Evolutionary conservation across 495 filamentous ascomycete species (phyloP).

Genomic region (Xylaria venustula): DNA sequence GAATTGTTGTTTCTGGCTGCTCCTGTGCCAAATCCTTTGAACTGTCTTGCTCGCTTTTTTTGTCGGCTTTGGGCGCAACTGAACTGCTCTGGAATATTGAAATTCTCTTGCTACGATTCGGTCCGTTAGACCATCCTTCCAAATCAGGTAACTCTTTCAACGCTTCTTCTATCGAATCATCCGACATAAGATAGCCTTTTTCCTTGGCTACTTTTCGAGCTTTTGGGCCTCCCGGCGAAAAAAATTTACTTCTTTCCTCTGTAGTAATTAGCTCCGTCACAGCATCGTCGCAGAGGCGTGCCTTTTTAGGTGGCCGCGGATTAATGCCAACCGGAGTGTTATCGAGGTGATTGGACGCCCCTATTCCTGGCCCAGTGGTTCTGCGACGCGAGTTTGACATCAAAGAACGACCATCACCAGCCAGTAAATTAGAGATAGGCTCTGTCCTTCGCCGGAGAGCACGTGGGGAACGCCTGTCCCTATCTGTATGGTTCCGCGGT

Average conservation of each 20-base stretch:
- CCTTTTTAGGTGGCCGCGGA: constrained; percentile 47
- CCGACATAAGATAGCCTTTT: constrained; percentile 40
- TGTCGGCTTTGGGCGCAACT: constrained; percentile 13
- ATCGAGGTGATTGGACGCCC: constrained; percentile 18
- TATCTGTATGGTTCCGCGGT: constrained; percentile 24
- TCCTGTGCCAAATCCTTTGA: neutral
- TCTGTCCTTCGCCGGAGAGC: constrained; percentile 39
- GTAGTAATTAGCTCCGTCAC: constrained; percentile 12
- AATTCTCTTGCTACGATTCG: constrained; percentile 22
- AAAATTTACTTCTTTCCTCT: constrained; percentile 44
- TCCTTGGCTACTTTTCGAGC: constrained; percentile 15
- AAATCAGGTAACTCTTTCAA: constrained; percentile 42
- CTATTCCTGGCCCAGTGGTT: constrained; percentile 22
- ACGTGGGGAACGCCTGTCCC: constrained; percentile 15
- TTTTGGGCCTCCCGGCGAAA: constrained; percentile 26
- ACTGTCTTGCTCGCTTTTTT: neutral
- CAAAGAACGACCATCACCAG: constrained; percentile 12
- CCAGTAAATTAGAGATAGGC: constrained; percentile 38
- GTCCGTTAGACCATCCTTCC: constrained; percentile 18
- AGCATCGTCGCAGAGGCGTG: constrained; percentile 40
- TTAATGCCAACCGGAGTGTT: neutral
- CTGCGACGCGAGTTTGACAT: constrained; percentile 33
- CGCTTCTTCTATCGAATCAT: constrained; percentile 47
- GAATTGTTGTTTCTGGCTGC: neutral
- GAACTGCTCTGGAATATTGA: constrained; percentile 25